Evolutionary conservation across 768 basidiomycete genomes (phyloP).

Genomic region (Hericium erinaceus): DNA sequence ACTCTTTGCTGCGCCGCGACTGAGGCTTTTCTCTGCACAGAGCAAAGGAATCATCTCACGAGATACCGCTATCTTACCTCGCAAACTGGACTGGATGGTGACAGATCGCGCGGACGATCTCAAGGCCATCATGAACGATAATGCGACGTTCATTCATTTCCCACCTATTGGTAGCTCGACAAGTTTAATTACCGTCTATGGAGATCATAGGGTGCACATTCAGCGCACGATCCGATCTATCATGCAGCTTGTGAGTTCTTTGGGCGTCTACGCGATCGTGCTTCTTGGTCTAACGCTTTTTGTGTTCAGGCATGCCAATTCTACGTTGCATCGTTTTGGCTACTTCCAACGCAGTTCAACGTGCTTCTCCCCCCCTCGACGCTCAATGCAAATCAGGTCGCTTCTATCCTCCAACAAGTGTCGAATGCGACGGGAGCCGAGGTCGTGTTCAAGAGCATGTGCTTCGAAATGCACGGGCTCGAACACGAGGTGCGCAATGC

Average conservation of each 20-base stretch:
- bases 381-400: slow-evolving; percentile 74
- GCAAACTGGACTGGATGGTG: slow-evolving; percentile 98
- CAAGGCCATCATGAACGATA: slow-evolving; percentile 89
- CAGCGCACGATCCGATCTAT: slow-evolving; percentile 89
- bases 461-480: slow-evolving; percentile 93
- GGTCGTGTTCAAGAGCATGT: slow-evolving; percentile 94
- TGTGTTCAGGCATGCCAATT: slow-evolving; percentile 75
- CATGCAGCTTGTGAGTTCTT: slow-evolving; percentile 78
- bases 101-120: slow-evolving; percentile 94
- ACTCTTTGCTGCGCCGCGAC: not conserved
- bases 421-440: slow-evolving; percentile 85
- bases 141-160: slow-evolving; percentile 91
- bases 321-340: slow-evolving; percentile 96
- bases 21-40: slow-evolving; percentile 30
- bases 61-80: slow-evolving; percentile 89
- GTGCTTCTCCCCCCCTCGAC: slow-evolving; percentile 77
- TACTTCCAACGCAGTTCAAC: slow-evolving; percentile 89
- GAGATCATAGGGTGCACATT: slow-evolving; percentile 89
- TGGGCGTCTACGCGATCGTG: not conserved
- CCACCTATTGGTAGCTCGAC: slow-evolving; percentile 88
- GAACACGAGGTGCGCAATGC: slow-evolving; percentile 87
- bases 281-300: slow-evolving; percentile 15
- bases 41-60: slow-evolving; percentile 83
- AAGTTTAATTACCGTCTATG: slow-evolving; percentile 88
- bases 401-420: slow-evolving; percentile 78